Evolutionary conservation across 192 early-diverging fungal species (phyloP).

Genomic region (Podila epigama): DNA sequence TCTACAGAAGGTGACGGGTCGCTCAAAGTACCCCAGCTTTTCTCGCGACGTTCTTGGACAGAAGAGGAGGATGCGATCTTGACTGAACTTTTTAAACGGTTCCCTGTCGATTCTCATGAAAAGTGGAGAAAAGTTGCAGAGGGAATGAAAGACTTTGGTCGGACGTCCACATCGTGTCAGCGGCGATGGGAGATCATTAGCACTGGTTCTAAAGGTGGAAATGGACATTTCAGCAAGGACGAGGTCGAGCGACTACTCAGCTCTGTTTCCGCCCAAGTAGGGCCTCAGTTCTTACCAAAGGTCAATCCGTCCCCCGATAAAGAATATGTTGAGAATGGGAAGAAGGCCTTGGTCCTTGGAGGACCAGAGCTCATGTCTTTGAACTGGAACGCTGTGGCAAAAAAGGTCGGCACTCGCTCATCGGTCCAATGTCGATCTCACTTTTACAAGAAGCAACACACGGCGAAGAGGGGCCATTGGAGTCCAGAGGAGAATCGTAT

Average conservation of each 20-base stretch:
- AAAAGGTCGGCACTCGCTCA: background rate
- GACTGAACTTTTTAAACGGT: background rate
- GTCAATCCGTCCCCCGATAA: background rate
- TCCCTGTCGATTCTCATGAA: background rate
- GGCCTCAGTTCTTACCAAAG: background rate
- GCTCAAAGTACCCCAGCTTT: background rate
- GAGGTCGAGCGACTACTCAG: background rate
- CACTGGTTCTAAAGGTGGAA: background rate
- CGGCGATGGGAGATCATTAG: background rate
- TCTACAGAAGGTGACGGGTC: background rate
- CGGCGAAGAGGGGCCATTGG: background rate
- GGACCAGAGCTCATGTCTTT: background rate
- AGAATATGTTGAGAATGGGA: background rate
- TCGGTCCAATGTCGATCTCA: background rate
- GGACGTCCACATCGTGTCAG: background rate
- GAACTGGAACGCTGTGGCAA: background rate
- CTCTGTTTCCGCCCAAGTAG: conserved; percentile 3
- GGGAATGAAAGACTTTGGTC: background rate
- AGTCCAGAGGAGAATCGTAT: background rate
- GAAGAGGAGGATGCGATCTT: background rate
- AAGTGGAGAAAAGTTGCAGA: background rate
- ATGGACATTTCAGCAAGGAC: background rate
- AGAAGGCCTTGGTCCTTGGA: background rate
- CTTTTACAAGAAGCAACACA: background rate
- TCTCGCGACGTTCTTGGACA: background rate